phyloP scores from a whole-genome alignment of 2,329 filamentous ascomycete species.

The Rasamsonia emersonii region DNA sequence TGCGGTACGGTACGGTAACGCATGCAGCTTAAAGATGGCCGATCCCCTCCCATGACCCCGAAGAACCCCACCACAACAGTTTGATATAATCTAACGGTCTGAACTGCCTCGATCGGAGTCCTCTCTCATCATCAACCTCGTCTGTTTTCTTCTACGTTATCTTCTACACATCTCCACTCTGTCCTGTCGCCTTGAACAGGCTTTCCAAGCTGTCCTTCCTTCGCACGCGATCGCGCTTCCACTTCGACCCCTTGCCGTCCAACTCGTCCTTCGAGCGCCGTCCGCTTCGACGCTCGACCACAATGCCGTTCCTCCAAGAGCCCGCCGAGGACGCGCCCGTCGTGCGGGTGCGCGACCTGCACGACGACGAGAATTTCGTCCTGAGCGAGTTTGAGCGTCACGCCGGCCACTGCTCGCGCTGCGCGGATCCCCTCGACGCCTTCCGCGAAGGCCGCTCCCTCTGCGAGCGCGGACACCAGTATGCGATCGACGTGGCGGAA shows the following conservation, averaged over 20 bases:
- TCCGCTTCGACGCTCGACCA: constrained; percentile 6
- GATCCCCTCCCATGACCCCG: no score
- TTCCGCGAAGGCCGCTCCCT: constrained; percentile 19
- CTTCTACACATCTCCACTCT: no score
- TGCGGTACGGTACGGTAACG: no score
- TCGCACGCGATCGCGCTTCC: not conserved
- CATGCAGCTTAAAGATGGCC: no score
- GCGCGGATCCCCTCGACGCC: constrained; percentile 21
- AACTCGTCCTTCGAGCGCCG: constrained; percentile 8
- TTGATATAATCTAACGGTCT: no score
- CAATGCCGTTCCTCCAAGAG: constrained; percentile 10
- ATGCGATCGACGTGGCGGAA: constrained; percentile 25
- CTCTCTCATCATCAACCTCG: no score
- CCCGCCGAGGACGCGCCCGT: constrained; percentile 4
- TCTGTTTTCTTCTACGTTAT: no score
- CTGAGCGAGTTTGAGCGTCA: constrained; percentile 27
- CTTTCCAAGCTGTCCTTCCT: no score
- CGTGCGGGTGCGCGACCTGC: constrained; percentile 9
- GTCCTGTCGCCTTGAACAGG: constrained; percentile 4
- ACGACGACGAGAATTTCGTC: constrained; percentile 27
- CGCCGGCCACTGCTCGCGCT: constrained; percentile 23
- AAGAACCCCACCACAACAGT: no score
- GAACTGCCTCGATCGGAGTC: no score
- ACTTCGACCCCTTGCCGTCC: not conserved
- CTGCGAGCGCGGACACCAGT: constrained; percentile 25